Evolutionary conservation across 306 rosid genomes (phyloP).

Genomic region (Trifolium subterraneum): DNA sequence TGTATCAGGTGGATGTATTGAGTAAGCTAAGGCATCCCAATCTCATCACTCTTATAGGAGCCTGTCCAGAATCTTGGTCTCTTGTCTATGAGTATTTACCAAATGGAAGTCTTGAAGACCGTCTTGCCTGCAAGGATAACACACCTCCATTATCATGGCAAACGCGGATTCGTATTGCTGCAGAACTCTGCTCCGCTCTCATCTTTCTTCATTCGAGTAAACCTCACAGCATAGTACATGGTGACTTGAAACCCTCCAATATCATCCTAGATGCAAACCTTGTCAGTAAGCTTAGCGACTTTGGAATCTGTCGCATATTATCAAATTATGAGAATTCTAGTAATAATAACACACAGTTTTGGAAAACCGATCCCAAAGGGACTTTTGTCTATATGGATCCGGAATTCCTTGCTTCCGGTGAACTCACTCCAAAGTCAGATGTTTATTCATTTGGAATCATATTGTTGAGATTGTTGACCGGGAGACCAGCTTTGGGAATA

Average conservation of each 20-base stretch:
- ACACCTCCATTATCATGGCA: conserved; percentile 87
- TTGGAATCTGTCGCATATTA: conserved; percentile 72
- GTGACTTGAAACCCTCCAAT: conserved; percentile 87
- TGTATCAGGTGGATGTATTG: conserved; percentile 79
- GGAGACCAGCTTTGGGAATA: conserved; percentile 78
- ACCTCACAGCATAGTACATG: conserved; percentile 87
- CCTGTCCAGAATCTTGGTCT: conserved; percentile 78
- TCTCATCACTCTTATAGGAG: conserved; percentile 81
- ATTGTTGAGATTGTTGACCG: conserved; percentile 74
- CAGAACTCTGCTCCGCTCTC: conserved; percentile 84
- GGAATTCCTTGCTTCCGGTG: conserved; percentile 73
- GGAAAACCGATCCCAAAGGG: conserved; percentile 76
- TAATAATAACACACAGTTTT: conserved; percentile 50
- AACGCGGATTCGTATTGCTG: conserved; percentile 75
- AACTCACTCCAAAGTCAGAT: conserved; percentile 85
- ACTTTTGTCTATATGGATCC: conserved; percentile 85
- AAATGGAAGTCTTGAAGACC: conserved; percentile 92
- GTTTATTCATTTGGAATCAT: conserved; percentile 91
- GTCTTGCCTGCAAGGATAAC: conserved; percentile 78
- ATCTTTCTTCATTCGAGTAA: conserved; percentile 80
- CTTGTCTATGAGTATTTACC: conserved; percentile 85
- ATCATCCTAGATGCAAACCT: conserved; percentile 75
- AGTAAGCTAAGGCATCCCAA: conserved; percentile 90
- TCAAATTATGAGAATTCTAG: conserved; percentile 51
- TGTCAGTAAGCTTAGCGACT: conserved; percentile 86